Base-by-base conservation (phyloP, 768 basidiomycete genomes). In the Amanita pseudoporphyria region DNA sequence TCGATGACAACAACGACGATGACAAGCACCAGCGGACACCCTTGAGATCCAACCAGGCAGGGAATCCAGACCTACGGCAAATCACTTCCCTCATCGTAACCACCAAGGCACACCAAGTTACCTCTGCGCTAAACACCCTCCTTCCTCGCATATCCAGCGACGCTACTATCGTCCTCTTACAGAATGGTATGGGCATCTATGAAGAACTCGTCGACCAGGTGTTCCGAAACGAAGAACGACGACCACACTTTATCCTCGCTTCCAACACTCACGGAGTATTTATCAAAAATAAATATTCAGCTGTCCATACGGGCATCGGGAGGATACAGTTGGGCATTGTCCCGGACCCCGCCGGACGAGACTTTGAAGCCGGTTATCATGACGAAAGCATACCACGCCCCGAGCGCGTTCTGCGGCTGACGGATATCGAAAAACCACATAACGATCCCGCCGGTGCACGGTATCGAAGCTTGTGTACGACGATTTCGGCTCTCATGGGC, bases 131-230 rank as follows among this genome's bases (percentile, higher is more conserved):
- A 31, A 62, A 65, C 14, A 59, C 63, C 0, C 75, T 97, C 49
- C 65, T 75, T 14, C 78, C 77, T 10, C 78, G 91, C 14, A 65
- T 97, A 16, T 70, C 74, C 3, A 61, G 73, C 0, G 63, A 75
- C 44, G 86, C 84, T 38, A 95, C 93, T 31, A 81, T 98, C 55
- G 87, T 95, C 2, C 76, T 99, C n/a, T 65, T 97, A 47, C 89
- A 95, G 60, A 95, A 95, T 61, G 95, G 95, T 21, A 87, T 96
- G 82, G 95, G 92, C 9, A 68, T 94, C 7, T 88, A 91, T 63
- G 94, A 98, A 56, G 68, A 79, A 52, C 72, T 96, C 42, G 62
- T 89, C 14, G 59, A 67, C 5, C 57, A 73, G 5, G 57, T 91
- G 37, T 98, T 92, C 63, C 82, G 75, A 16, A 84, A 92, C 62